Evolutionary conservation across 768 basidiomycete species (phyloP), one percentile per base, ranked within the genome.

Genomic region (Suillus variegatus): DNA sequence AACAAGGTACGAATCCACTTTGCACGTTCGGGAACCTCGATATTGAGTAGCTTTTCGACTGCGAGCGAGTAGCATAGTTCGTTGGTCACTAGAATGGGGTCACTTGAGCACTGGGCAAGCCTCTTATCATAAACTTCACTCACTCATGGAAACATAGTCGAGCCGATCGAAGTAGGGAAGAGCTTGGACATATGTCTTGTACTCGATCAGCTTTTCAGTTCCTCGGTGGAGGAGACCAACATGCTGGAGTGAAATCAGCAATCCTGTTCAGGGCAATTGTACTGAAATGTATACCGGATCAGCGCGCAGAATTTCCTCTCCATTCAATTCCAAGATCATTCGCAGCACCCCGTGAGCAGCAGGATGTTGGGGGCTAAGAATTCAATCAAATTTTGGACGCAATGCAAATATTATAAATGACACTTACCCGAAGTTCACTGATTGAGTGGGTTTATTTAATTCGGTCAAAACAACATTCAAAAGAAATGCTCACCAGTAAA

Each of bases 81-180:
- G 77, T 99, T 99, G 40, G 97, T 99, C 97, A 99, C 95, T 97
- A 71, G 6, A 46, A 28, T 44, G 9, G n/a, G 61, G 47, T 16
- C 16, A 56, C 70, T 58, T 46, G 28, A 52, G 16, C 12, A 40
- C 22, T 68, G 44, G 25, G 46, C 1, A 4, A n/a, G 25, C 12
- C 32, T 16, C 12, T 40, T 3, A 6, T 28, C 14, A 10, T n/a
- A 20, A 20, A 58, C 10, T 46, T 81, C 14, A 69, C 93, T 54
- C 73, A 96, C 95, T 99, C 97, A 98, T 99, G 58, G 97, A 98
- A 62, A 99, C 97, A 72, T 99, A 99, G 82, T 99, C 97, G 66
- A 99, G 85, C 71, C 97, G 94, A 77, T 99, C 97, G 75, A 99
- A 99, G 81, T 99, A 99, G 1, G 97, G 97, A 22, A 99, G 81